Conservation (phyloP, 805 yeast species). For the Monosporozyma servazzii region DNA sequence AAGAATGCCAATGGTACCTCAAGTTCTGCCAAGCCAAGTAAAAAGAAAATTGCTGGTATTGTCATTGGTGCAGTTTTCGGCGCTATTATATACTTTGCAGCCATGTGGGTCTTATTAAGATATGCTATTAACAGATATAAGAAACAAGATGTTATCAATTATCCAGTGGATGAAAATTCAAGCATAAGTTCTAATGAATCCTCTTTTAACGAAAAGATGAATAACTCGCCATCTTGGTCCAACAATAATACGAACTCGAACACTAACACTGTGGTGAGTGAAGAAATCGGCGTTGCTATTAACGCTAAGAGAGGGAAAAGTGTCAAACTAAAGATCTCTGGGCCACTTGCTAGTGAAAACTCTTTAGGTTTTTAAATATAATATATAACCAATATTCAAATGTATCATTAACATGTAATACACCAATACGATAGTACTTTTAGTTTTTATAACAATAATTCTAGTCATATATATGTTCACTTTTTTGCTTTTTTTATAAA, state of each 20-base stretch:
- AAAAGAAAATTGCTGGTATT: conserved; percentile 57
- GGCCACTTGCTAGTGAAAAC: conserved; percentile 32
- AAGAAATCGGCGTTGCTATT: conserved; percentile 8
- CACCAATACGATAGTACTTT: too few relatives aligned
- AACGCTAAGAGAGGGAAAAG: conserved; percentile 10
- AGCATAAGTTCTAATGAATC: conserved; percentile 4
- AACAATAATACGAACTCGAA: background rate
- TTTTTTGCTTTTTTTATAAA: too few relatives aligned
- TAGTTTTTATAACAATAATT: too few relatives aligned
- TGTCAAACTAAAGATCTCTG: conserved; percentile 42
- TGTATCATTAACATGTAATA: conserved; percentile 1
- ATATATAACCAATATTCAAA: background rate
- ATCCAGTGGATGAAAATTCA: conserved; percentile 13
- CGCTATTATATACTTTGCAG: conserved; percentile 51
- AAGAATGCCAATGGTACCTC: conserved; percentile 4
- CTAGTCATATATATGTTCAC: too few relatives aligned
- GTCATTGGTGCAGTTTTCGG: conserved; percentile 81
- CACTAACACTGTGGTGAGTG: background rate
- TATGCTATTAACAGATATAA: conserved; percentile 36
- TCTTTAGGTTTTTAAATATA: background rate
- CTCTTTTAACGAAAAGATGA: background rate
- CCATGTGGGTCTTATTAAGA: conserved; percentile 48
- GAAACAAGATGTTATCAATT: conserved; percentile 11
- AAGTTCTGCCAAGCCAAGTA: conserved; percentile 21
- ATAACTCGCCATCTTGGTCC: conserved; percentile 3